A percentile compares a stretch with the other conserved stretches of the same genome.
Conservation (phyloP, 2,329 filamentous ascomycete genomes). For the Alternaria ventricosa region DNA sequence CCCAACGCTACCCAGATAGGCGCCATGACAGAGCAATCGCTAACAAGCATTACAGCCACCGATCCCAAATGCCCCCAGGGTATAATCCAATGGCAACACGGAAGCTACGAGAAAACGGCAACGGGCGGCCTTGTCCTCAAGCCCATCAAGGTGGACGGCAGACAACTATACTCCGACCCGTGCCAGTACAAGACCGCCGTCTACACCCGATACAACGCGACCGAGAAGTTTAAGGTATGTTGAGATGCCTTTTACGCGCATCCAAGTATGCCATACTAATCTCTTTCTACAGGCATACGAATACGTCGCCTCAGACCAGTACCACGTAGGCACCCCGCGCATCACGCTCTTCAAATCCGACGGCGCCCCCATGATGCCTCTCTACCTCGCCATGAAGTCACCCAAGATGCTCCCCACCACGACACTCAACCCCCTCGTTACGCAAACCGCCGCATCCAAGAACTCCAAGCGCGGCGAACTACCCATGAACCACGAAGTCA, state of each 20-base stretch:
- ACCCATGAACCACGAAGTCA: constrained; percentile 50
- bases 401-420: constrained; percentile 74
- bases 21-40: not conserved
- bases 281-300: constrained; percentile 49
- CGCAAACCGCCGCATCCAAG: constrained; percentile 42
- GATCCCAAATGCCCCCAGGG: constrained; percentile 67
- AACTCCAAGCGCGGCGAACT: constrained; percentile 48
- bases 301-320: constrained; percentile 60
- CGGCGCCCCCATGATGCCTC: constrained; percentile 69
- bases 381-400: constrained; percentile 69
- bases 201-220: constrained; percentile 72
- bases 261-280: not conserved
- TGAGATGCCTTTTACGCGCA: not conserved
- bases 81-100: constrained; percentile 77
- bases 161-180: constrained; percentile 70
- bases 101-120: constrained; percentile 62
- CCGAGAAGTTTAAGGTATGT: constrained; percentile 66
- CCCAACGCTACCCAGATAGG: not conserved
- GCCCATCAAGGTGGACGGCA: constrained; percentile 70
- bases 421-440: constrained; percentile 65
- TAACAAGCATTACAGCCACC: constrained; percentile 55
- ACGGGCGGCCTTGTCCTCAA: constrained; percentile 66
- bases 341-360: constrained; percentile 70
- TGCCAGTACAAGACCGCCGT: constrained; percentile 62
- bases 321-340: constrained; percentile 63